Percentiles rank a stretch among this genome's conserved stretches.
Evolutionary conservation across 2,329 filamentous ascomycete species (phyloP).

Genomic region (Mycocentrospora acerina): DNA sequence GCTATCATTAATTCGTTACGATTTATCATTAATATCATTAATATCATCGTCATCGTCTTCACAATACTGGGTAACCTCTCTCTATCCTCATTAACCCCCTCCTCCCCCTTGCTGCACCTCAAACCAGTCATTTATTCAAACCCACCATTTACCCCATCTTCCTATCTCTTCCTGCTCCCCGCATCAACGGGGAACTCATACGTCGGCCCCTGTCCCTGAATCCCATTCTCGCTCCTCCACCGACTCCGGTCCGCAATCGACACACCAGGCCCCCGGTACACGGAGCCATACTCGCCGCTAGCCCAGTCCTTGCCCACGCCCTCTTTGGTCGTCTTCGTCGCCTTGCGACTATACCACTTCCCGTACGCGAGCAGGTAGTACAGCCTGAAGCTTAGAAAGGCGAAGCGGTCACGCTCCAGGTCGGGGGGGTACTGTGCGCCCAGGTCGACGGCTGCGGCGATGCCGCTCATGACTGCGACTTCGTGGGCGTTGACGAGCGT

Average conservation of each 20-base stretch:
- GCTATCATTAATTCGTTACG: too few relatives aligned
- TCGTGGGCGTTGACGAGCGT: conserved; percentile 72
- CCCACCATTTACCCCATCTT: neutral
- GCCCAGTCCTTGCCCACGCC: conserved; percentile 59
- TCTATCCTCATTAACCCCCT: too few relatives aligned
- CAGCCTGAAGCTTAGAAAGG: conserved; percentile 60
- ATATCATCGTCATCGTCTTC: too few relatives aligned
- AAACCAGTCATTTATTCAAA: too few relatives aligned
- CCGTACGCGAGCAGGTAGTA: conserved; percentile 65
- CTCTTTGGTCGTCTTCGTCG: conserved; percentile 45
- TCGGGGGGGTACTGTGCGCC: conserved; percentile 66
- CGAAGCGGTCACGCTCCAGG: conserved; percentile 63
- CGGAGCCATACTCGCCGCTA: conserved; percentile 59
- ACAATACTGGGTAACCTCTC: too few relatives aligned
- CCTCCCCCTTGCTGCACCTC: too few relatives aligned
- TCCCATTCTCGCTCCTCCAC: conserved; percentile 53
- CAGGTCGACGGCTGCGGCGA: conserved; percentile 68
- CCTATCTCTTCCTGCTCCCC: conserved; percentile 10
- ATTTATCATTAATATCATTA: too few relatives aligned
- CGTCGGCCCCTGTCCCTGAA: conserved; percentile 16
- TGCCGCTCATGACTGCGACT: conserved; percentile 69
- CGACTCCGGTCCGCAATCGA: conserved; percentile 54
- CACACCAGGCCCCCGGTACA: conserved; percentile 62
- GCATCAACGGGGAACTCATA: conserved; percentile 16
- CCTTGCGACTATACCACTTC: conserved; percentile 57